These are phyloP conservation scores for Candida andamanensis DNA, from an alignment of 805 yeast species.

Conservation along the genomic window DNA sequence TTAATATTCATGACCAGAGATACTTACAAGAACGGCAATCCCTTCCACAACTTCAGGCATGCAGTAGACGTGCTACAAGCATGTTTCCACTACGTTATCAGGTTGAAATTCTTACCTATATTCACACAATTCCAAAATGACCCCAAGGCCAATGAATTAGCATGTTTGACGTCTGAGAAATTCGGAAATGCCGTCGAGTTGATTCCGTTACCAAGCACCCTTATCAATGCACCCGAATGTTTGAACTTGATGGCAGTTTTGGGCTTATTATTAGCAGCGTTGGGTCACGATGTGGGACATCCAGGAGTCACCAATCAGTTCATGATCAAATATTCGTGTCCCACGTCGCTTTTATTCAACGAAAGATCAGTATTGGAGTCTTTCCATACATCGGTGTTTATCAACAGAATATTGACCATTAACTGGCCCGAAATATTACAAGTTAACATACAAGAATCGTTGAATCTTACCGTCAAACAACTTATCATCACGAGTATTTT, in stretches of 20 bases:
- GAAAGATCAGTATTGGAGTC: conserved; percentile 74
- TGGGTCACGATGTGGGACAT: conserved; percentile 95
- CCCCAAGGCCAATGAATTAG: conserved; percentile 26
- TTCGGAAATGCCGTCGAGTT: conserved; percentile 14
- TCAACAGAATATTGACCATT: conserved; percentile 28
- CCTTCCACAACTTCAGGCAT: conserved; percentile 93
- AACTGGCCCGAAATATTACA: conserved; percentile 33
- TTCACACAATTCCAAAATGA: conserved; percentile 32
- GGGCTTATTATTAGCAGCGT: conserved; percentile 68
- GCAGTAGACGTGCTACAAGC: conserved; percentile 96
- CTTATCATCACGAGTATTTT: conserved; percentile 34
- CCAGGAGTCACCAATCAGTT: conserved; percentile 91
- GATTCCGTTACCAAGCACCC: conserved; percentile 6
- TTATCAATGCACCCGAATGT: conserved; percentile 14
- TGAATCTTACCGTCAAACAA: conserved; percentile 14
- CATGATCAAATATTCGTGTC: conserved; percentile 53
- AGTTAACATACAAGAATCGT: conserved; percentile 9
- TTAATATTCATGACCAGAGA: conserved; percentile 67
- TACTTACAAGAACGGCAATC: conserved; percentile 77
- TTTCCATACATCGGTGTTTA: conserved; percentile 70
- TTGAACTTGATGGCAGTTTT: conserved; percentile 43
- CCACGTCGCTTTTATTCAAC: conserved; percentile 57
- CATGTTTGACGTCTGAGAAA: conserved; percentile 9
- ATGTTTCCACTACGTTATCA: conserved; percentile 58
- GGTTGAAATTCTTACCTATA: conserved; percentile 34